Percentiles rank a stretch among this genome's conserved stretches.
Conservation (phyloP, 805 yeast genomes). For the Candida nemodendra region DNA sequence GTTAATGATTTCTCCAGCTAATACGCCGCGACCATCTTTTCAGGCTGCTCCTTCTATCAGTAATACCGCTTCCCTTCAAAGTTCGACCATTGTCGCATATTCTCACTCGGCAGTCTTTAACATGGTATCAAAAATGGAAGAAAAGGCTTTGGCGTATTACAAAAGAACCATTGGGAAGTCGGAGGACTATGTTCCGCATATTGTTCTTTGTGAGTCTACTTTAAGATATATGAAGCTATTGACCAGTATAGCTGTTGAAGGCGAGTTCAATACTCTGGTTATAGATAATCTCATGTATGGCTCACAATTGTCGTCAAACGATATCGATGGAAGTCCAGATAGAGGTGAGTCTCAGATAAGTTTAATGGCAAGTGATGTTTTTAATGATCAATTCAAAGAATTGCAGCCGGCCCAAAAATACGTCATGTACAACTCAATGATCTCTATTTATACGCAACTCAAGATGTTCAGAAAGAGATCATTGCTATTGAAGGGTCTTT, state of each 20-base stretch:
- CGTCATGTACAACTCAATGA: conserved; percentile 62
- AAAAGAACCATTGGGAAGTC: conserved; percentile 51
- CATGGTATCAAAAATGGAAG: conserved; percentile 37
- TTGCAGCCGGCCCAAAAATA: conserved; percentile 55
- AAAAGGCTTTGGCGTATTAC: conserved; percentile 43
- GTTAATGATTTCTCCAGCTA: conserved; percentile 29
- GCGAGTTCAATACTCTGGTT: conserved; percentile 43
- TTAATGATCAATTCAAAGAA: conserved; percentile 42
- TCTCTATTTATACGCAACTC: conserved; percentile 60
- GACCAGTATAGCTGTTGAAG: conserved; percentile 49
- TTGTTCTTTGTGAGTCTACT: conserved; percentile 71
- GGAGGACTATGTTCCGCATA: conserved; percentile 79
- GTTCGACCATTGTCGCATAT: conserved; percentile 15
- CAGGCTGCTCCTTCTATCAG: conserved; percentile 22
- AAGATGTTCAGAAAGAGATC: conserved; percentile 66
- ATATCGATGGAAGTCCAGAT: conserved; percentile 4
- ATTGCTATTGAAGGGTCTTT: conserved; percentile 63
- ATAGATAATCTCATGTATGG: conserved; percentile 47
- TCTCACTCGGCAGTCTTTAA: conserved; percentile 32
- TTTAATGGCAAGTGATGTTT: conserved; percentile 44
- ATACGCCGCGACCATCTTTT: conserved; percentile 51
- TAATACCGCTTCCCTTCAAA: conserved; percentile 10
- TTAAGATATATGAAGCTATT: conserved; percentile 63
- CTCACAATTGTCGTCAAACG: conserved; percentile 17
- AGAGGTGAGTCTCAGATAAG: conserved; percentile 43